A percentile compares a stretch with the other conserved stretches of the same genome.
Evolutionary conservation across 176 grass and related monocot genomes (phyloP).

Genomic region (Typha latifolia): DNA sequence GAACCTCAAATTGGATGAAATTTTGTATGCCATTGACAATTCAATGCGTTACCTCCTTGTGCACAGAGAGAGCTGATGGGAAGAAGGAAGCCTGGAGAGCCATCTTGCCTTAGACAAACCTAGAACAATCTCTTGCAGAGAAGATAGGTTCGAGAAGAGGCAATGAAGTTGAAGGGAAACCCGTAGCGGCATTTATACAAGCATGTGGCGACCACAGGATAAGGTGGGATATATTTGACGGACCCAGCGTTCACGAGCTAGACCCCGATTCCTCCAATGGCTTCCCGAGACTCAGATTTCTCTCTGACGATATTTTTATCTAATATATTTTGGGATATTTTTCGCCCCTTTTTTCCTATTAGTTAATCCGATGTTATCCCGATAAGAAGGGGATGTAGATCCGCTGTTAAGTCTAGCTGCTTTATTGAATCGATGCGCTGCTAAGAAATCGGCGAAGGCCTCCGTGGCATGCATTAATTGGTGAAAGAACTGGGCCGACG

Average conservation of each 20-base stretch:
- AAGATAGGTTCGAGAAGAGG: constrained; percentile 16
- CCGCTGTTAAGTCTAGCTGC: neutral
- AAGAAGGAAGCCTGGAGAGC: constrained; percentile 66
- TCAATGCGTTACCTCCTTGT: constrained; percentile 45
- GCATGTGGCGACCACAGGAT: constrained; percentile 26
- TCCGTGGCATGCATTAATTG: neutral
- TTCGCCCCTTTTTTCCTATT: constrained; percentile 4
- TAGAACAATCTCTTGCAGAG: neutral
- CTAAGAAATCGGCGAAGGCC: too few relatives aligned
- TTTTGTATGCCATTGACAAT: neutral
- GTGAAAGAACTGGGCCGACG: neutral
- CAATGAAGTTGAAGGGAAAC: constrained; percentile 2
- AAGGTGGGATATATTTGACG: constrained; percentile 25
- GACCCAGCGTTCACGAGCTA: constrained; percentile 3
- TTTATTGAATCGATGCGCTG: too few relatives aligned
- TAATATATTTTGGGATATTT: constrained; percentile 16
- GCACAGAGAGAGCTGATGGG: constrained; percentile 46
- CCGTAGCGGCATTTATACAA: constrained; percentile 40
- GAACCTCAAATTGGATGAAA: neutral
- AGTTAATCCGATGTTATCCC: neutral
- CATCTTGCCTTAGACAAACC: constrained; percentile 18
- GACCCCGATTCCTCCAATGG: constrained; percentile 42
- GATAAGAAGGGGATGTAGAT: neutral
- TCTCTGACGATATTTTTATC: constrained; percentile 24
- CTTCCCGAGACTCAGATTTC: constrained; percentile 45